These are phyloP conservation scores for Abrus precatorius DNA, from an alignment of 306 rosid genomes.

Conservation along the genomic window DNA sequence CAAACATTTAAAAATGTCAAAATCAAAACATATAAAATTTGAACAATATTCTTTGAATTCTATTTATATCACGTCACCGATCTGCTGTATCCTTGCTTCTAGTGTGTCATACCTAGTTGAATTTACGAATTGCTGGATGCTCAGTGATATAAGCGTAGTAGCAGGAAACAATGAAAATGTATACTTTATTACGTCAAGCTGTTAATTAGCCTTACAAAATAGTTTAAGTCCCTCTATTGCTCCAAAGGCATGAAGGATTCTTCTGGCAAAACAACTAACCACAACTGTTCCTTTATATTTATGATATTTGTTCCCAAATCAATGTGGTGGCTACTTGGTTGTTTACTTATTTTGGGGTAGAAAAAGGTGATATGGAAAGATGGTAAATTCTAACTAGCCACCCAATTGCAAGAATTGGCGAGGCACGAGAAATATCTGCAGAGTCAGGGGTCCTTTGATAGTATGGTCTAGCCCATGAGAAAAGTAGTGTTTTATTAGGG, in stretches of 20 bases:
- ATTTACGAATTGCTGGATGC: neutral
- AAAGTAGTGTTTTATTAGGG: neutral
- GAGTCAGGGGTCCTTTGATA: neutral
- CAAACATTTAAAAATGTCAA: neutral
- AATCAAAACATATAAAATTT: neutral
- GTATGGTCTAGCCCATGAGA: neutral
- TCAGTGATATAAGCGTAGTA: neutral
- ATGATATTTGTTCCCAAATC: neutral
- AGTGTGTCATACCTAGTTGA: too few species aligned
- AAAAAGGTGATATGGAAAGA: neutral
- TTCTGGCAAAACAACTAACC: neutral
- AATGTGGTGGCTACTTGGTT: neutral
- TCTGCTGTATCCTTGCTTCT: neutral
- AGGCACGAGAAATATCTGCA: conserved; percentile 23
- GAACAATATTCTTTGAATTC: neutral
- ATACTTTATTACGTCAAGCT: neutral
- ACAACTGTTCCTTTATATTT: neutral
- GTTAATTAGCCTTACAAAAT: neutral
- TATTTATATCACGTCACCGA: neutral
- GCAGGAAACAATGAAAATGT: neutral
- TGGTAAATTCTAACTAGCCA: neutral
- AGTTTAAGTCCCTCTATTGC: neutral
- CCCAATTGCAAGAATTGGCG: conserved; percentile 10
- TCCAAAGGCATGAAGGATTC: neutral
- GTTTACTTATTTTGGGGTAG: neutral